A percentile compares a stretch with the other conserved stretches of the same genome.
Conservation (phyloP, 2,329 filamentous ascomycete genomes). For the Apiospora rasikravindrae region DNA sequence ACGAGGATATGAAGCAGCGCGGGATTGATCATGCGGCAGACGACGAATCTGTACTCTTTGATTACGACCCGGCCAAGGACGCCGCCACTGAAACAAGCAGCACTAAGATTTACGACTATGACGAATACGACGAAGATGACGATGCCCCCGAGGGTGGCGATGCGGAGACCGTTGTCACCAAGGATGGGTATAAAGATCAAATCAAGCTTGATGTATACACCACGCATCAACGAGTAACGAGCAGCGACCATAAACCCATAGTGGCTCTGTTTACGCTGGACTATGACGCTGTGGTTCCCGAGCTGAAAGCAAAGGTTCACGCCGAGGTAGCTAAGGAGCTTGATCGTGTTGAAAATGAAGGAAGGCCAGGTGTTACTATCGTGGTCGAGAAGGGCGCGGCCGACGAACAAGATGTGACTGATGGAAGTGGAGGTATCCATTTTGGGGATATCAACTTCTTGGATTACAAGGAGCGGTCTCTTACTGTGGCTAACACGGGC, state of each 20-base stretch:
- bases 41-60: slow-evolving; percentile 85
- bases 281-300: slow-evolving; percentile 85
- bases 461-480: slow-evolving; percentile 64
- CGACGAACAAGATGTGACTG: slow-evolving; percentile 42
- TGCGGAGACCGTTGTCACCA: slow-evolving; percentile 57
- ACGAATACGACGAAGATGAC: slow-evolving; percentile 44
- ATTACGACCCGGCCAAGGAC: slow-evolving; percentile 86
- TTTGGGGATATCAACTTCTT: slow-evolving; percentile 79
- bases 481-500: slow-evolving; percentile 94
- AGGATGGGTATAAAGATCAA: slow-evolving; percentile 61
- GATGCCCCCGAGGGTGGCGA: slow-evolving; percentile 49
- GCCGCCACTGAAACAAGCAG: slow-evolving; percentile 49
- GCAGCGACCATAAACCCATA: slow-evolving; percentile 95
- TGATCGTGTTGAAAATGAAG: slow-evolving; percentile 91
- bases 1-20: slow-evolving; percentile 83
- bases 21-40: slow-evolving; percentile 76
- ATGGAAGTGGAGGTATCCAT: slow-evolving; percentile 67
- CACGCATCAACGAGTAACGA: slow-evolving; percentile 86
- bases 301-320: slow-evolving; percentile 82
- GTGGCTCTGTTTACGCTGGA: slow-evolving; percentile 81
- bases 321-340: slow-evolving; percentile 86
- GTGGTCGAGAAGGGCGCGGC: slow-evolving; percentile 69
- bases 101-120: slow-evolving; percentile 28
- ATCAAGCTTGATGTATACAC: slow-evolving; percentile 72
- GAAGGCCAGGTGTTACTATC: slow-evolving; percentile 79